These are phyloP conservation scores for Alnus glutinosa DNA, from an alignment of 306 rosid species.

Conservation along the genomic window DNA sequence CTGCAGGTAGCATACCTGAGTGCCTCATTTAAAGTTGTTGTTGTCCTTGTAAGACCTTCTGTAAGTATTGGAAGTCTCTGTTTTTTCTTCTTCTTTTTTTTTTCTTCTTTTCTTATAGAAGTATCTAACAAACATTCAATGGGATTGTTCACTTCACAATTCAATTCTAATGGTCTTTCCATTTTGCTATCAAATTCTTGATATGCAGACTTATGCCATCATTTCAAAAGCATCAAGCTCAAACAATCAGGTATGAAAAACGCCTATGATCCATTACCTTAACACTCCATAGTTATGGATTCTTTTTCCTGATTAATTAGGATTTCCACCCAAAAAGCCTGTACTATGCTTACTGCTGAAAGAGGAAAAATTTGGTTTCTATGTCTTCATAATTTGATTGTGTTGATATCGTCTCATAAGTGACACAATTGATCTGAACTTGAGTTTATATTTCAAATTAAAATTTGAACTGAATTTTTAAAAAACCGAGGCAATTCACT, in stretches of 20 bases:
- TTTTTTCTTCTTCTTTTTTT: slow-evolving; percentile 8
- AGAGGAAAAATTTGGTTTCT: not conserved
- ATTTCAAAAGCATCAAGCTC: slow-evolving; percentile 76
- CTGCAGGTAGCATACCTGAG: slow-evolving; percentile 77
- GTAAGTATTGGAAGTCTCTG: slow-evolving; percentile 43
- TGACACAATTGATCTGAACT: not conserved
- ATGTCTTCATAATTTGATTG: not conserved
- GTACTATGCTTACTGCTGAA: not conserved
- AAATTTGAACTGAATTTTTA: no score
- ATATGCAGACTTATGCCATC: slow-evolving; percentile 69
- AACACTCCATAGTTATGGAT: not conserved
- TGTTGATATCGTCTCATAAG: not conserved
- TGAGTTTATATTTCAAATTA: not conserved
- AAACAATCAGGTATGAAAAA: slow-evolving; percentile 59
- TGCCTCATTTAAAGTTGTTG: slow-evolving; percentile 65
- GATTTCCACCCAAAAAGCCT: not conserved
- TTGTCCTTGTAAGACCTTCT: slow-evolving; percentile 69
- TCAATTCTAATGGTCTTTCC: slow-evolving; percentile 19
- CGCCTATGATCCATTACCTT: not conserved
- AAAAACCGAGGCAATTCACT: not conserved
- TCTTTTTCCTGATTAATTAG: not conserved
- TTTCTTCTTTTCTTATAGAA: not conserved
- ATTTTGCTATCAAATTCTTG: slow-evolving; percentile 24
- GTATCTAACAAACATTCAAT: not conserved
- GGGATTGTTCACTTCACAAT: not conserved